These are phyloP conservation scores for Actinidia polygama DNA, from an alignment of 179 eudicot genomes.

Conservation along the genomic window DNA sequence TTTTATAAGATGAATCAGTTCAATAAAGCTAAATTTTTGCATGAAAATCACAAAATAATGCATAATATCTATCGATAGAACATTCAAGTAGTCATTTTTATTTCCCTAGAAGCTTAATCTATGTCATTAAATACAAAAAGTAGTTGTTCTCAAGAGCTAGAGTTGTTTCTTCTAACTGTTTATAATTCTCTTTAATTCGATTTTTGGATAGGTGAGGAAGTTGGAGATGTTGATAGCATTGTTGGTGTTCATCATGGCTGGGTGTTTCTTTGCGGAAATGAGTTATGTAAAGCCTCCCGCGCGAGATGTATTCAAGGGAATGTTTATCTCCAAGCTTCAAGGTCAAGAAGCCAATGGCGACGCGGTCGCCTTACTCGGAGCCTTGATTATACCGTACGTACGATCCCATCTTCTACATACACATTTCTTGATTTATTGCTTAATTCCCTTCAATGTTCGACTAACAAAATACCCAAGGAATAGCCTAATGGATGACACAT, in stretches of 20 bases:
- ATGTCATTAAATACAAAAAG: too few species aligned
- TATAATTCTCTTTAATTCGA: background rate
- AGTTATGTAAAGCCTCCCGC: constrained; percentile 67
- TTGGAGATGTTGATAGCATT: constrained; percentile 63
- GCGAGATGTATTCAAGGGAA: constrained; percentile 56
- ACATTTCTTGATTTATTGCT: too few species aligned
- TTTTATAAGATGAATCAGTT: too few species aligned
- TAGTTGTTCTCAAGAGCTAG: too few species aligned
- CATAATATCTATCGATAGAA: too few species aligned
- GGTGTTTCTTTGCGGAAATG: constrained; percentile 82
- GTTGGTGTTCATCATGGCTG: constrained; percentile 73
- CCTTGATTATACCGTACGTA: constrained; percentile 87
- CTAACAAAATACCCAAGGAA: too few species aligned
- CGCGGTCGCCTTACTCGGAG: constrained; percentile 79
- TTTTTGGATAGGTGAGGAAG: constrained; percentile 57
- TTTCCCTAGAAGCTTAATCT: too few species aligned
- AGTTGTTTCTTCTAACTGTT: background rate
- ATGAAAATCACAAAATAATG: too few species aligned
- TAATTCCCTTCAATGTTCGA: background rate
- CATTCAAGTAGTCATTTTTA: too few species aligned
- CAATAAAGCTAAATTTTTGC: too few species aligned
- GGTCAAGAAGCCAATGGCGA: constrained; percentile 69
- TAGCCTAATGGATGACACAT: too few species aligned
- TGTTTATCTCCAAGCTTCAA: constrained; percentile 68
- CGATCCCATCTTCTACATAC: constrained; percentile 3